Evolutionary conservation across 2,329 filamentous ascomycete species (phyloP), one percentile per base, ranked within the genome.

Genomic region (Penicillium sp.): DNA sequence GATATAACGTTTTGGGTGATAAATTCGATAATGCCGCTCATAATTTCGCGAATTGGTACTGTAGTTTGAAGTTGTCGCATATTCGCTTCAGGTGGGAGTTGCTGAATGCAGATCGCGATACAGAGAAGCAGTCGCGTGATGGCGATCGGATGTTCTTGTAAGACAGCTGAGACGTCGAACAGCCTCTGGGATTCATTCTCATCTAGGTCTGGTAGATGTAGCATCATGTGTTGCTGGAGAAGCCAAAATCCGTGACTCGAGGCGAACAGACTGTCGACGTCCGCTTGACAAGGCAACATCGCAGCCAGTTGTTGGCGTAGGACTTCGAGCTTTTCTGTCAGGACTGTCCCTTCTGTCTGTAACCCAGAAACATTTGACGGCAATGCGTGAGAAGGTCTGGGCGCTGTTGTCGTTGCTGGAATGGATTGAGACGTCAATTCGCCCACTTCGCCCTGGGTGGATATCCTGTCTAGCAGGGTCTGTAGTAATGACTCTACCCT

Each of bases 51-150:
- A 47, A 54, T n/a, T 21, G 31, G 51, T 23, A 44, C 51, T 19
- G 51, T 29, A 11, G 41, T 30, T 31, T 56, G 21, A 11, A 56
- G 53, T 7, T 17, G 9, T 29, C 21, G 38, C 51, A 47, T 1
- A 56, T 56, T 23, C 41, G 26, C 19, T 9, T 30, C n/a, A 46
- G 17, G 21, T n/a, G 23, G 41, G 17, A 56, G 41, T 41, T 56
- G 41, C 38, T 56, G 53, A n/a, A 56, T 56, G 53, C 53, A 56
- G 23, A 56, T 56, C 7, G 53, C 53, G 5, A 56, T n/a, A 29
- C 44, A 47, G 17, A 56, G 38, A 29, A 56, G 53, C 29, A 47
- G 21, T 31, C 53, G 8, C 8, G 53, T 17, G 26, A 47, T 46
- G 2, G 41, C 17, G 15, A 54, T 17, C 30, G 51, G 51, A 38